A percentile compares a stretch with the other conserved stretches of the same genome.
Evolutionary conservation across 768 basidiomycete genomes (phyloP).

Genomic region (Hygrophoropsis aurantiaca): DNA sequence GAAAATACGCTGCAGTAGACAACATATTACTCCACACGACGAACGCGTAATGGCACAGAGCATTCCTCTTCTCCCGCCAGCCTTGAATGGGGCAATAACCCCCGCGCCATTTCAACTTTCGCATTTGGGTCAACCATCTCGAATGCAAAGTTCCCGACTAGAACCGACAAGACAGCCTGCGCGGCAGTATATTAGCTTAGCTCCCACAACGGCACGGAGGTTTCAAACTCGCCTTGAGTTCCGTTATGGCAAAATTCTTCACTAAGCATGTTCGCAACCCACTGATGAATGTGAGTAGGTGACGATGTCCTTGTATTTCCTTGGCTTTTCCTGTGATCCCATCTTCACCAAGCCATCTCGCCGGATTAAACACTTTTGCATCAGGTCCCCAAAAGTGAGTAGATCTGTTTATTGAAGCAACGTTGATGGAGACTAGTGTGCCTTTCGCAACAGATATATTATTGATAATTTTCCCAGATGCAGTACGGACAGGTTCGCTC

Average conservation of each 20-base stretch:
- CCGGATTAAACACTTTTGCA: constrained; percentile 58
- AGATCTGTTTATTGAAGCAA: constrained; percentile 49
- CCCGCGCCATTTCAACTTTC: constrained; percentile 8
- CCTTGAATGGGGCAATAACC: constrained; percentile 18
- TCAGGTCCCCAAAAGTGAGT: constrained; percentile 60
- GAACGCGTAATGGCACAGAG: constrained; percentile 30
- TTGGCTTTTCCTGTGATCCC: constrained; percentile 29
- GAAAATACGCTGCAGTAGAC: too few species aligned
- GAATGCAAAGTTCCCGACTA: constrained; percentile 34
- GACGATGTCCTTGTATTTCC: constrained; percentile 48
- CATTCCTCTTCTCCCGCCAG: constrained; percentile 25
- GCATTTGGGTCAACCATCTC: constrained; percentile 21
- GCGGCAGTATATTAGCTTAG: neutral
- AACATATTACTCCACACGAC: constrained; percentile 15
- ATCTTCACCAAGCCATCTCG: constrained; percentile 54
- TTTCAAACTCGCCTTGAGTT: constrained; percentile 27
- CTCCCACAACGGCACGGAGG: neutral
- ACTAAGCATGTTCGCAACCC: constrained; percentile 53
- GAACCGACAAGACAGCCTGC: constrained; percentile 43
- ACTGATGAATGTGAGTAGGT: constrained; percentile 52
- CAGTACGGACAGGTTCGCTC: constrained; percentile 44
- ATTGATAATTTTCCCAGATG: constrained; percentile 37
- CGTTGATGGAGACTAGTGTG: constrained; percentile 41
- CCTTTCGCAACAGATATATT: constrained; percentile 49
- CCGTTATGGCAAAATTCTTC: constrained; percentile 43